Evolutionary conservation across 768 basidiomycete species (phyloP).

Genomic region (Russula foetens): DNA sequence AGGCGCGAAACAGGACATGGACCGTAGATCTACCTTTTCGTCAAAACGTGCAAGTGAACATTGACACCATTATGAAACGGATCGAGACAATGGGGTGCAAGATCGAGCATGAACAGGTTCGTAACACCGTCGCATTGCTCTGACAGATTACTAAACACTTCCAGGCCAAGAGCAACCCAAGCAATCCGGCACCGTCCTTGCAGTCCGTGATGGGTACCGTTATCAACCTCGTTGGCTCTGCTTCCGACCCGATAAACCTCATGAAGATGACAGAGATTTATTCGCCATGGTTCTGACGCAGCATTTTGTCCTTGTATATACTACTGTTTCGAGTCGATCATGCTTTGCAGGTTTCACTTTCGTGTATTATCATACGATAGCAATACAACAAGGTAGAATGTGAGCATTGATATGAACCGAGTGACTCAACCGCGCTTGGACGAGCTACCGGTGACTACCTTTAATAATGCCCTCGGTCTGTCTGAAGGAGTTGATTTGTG

Average conservation of each 20-base stretch:
- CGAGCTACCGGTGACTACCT: conserved; percentile 12
- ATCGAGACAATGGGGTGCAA: conserved; percentile 84
- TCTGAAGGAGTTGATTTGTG: conserved; percentile 56
- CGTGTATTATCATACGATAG: conserved; percentile 11
- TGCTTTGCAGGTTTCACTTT: conserved; percentile 10
- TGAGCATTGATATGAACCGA: background rate
- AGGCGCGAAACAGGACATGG: conserved; percentile 46
- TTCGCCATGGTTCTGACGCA: conserved; percentile 70
- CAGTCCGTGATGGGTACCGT: conserved; percentile 73
- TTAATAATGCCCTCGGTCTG: conserved; percentile 60
- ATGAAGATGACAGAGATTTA: conserved; percentile 82
- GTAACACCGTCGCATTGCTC: conserved; percentile 12
- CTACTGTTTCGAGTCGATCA: conserved; percentile 6
- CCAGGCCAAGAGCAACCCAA: conserved; percentile 27
- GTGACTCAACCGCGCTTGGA: background rate
- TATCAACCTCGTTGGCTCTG: conserved; percentile 72
- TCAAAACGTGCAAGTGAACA: conserved; percentile 44
- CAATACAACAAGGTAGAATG: conserved; percentile 10
- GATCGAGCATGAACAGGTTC: conserved; percentile 73
- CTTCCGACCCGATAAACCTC: conserved; percentile 80
- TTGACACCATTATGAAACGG: conserved; percentile 67
- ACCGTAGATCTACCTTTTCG: conserved; percentile 53
- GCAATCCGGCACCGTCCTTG: conserved; percentile 31
- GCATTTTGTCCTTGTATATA: conserved; percentile 7
- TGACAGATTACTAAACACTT: background rate